These are phyloP conservation scores for Lactarius sp. DNA, from an alignment of 768 basidiomycete genomes.

Conservation along the genomic window DNA sequence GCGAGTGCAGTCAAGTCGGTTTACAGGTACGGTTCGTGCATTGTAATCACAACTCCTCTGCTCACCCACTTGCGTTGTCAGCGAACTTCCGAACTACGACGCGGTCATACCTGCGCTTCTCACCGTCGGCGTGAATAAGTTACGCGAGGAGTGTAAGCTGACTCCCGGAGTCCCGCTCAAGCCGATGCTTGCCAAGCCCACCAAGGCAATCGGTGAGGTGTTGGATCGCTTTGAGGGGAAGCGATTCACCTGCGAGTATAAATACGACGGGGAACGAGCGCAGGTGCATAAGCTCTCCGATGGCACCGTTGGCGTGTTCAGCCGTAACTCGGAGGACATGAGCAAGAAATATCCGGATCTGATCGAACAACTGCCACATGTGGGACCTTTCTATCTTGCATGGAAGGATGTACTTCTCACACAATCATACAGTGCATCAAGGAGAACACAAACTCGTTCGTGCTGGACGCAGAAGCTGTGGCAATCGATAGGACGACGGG, in stretches of 20 bases:
- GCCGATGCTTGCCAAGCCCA: slow-evolving; percentile 98
- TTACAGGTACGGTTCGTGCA: slow-evolving; percentile 61
- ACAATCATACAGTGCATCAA: slow-evolving; percentile 66
- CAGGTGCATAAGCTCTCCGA: slow-evolving; percentile 84
- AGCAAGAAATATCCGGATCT: slow-evolving; percentile 98
- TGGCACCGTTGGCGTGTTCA: slow-evolving; percentile 87
- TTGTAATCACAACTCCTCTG: neutral
- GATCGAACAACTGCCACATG: slow-evolving; percentile 87
- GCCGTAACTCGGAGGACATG: slow-evolving; percentile 98
- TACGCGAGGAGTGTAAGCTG: slow-evolving; percentile 77
- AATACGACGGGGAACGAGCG: slow-evolving; percentile 97
- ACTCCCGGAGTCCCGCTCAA: slow-evolving; percentile 96
- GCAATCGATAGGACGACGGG: slow-evolving; percentile 83
- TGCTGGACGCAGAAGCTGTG: slow-evolving; percentile 94
- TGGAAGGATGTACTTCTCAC: neutral
- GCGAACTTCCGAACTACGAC: slow-evolving; percentile 92
- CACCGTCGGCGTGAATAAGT: slow-evolving; percentile 62
- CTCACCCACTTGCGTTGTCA: slow-evolving; percentile 32
- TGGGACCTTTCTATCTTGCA: slow-evolving; percentile 32
- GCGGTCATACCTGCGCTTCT: slow-evolving; percentile 87
- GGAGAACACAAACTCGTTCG: slow-evolving; percentile 79
- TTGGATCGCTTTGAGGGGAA: slow-evolving; percentile 95
- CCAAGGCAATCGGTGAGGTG: slow-evolving; percentile 97
- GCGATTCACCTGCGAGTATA: slow-evolving; percentile 97
- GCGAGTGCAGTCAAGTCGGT: slow-evolving; percentile 78